Percentiles rank a stretch among this genome's conserved stretches.
Conservation (phyloP, 306 rosid genomes). For the Trichosanthes cucumerina region DNA sequence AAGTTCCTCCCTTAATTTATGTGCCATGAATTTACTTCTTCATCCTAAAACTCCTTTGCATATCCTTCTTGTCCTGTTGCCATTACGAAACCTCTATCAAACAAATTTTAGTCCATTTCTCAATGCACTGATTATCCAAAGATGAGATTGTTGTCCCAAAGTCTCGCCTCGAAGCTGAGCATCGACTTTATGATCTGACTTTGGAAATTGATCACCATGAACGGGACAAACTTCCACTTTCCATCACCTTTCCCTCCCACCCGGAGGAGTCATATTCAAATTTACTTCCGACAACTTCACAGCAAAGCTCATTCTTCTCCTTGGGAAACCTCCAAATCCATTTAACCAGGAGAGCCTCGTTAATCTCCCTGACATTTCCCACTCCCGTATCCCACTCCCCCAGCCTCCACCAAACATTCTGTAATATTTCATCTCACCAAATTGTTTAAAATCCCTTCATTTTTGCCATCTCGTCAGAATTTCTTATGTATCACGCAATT, state of each 20-base stretch:
- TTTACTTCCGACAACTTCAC: not conserved
- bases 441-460: no score
- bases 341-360: not conserved
- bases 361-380: not conserved
- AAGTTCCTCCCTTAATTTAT: not conserved
- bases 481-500: not conserved
- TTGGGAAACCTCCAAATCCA: not conserved
- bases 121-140: not conserved
- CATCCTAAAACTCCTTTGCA: not conserved
- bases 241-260: not conserved
- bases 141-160: not conserved
- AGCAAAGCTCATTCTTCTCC: not conserved
- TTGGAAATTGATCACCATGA: not conserved
- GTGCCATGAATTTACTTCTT: not conserved
- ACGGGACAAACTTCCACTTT: not conserved
- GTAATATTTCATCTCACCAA: not conserved
- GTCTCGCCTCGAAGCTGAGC: not conserved
- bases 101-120: not conserved
- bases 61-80: not conserved
- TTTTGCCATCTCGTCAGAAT: no score
- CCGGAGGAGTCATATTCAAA: not conserved
- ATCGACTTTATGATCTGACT: not conserved
- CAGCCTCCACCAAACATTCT: not conserved
- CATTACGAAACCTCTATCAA: not conserved
- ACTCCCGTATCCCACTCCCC: not conserved